Evolutionary conservation across 805 yeast genomes (phyloP).

Genomic region (Blastobotrys mokoenaii): DNA sequence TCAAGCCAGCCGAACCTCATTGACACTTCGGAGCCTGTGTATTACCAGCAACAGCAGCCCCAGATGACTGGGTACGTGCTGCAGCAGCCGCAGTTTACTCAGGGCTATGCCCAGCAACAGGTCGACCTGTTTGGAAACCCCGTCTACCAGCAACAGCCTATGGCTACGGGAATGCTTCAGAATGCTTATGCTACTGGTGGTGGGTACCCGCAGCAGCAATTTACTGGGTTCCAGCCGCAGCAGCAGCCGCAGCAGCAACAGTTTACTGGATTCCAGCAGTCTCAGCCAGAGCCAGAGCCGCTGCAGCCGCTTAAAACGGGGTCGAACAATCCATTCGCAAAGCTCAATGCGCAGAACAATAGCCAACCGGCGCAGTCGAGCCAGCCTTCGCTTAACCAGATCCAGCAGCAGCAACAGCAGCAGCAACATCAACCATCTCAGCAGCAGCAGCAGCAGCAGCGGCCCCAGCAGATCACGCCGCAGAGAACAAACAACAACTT

Average conservation of each 20-base stretch:
- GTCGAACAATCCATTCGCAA: constrained; percentile 72
- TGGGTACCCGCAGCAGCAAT: constrained; percentile 9
- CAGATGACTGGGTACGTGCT: constrained; percentile 14
- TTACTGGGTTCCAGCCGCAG: constrained; percentile 11
- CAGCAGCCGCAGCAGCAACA: constrained; percentile 34
- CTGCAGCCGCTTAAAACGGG: constrained; percentile 58
- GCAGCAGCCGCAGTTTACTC: constrained; percentile 14
- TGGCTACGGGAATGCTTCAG: constrained; percentile 48
- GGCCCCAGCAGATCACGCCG: constrained; percentile 18
- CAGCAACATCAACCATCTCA: constrained; percentile 19
- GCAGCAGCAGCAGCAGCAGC: constrained; percentile 22
- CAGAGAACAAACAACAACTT: constrained; percentile 39
- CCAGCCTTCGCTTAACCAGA: constrained; percentile 19
- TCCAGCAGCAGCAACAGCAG: constrained; percentile 15
- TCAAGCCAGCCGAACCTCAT: constrained; percentile 19
- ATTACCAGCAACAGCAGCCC: constrained; percentile 33
- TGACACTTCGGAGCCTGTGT: constrained; percentile 32
- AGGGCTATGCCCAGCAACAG: constrained; percentile 30
- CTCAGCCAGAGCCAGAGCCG: constrained; percentile 29
- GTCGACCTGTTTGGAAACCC: constrained; percentile 67
- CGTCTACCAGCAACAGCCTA: constrained; percentile 28
- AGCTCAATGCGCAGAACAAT: constrained; percentile 11
- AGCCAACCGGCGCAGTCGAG: constrained; percentile 9
- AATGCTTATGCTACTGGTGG: constrained; percentile 34
- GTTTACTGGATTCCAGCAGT: constrained; percentile 29